Conservation (phyloP, 1,284 basidiomycete species). For the Flammula alnicola region DNA sequence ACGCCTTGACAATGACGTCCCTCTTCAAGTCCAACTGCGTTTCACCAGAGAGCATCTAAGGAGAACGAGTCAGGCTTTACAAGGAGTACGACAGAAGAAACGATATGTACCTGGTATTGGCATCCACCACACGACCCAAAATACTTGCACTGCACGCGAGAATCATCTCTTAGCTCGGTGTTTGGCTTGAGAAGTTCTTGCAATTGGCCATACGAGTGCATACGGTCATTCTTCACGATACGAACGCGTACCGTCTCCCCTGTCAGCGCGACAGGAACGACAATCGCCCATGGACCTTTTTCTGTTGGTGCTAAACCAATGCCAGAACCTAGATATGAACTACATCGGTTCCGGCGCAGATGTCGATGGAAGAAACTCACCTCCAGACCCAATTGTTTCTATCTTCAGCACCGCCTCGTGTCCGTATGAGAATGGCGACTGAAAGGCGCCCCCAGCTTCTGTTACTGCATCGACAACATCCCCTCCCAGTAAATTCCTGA, state of each 20-base stretch:
- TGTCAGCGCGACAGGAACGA: slow-evolving; percentile 84
- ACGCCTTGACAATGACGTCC: slow-evolving; percentile 88
- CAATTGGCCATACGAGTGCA: slow-evolving; percentile 81
- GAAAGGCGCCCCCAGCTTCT: slow-evolving; percentile 54
- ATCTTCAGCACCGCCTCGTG: slow-evolving; percentile 75
- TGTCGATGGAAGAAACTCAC: slow-evolving; percentile 42
- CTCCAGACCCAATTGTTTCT: slow-evolving; percentile 64
- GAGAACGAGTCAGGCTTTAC: background rate
- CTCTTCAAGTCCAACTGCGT: slow-evolving; percentile 88
- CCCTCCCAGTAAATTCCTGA: slow-evolving; percentile 67
- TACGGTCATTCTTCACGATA: slow-evolving; percentile 67
- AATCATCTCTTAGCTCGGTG: slow-evolving; percentile 65
- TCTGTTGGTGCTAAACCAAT: slow-evolving; percentile 59
- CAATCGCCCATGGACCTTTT: slow-evolving; percentile 73
- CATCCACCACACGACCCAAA: slow-evolving; percentile 84
- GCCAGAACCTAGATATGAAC: slow-evolving; percentile 59
- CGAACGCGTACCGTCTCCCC: slow-evolving; percentile 77
- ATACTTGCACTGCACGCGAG: slow-evolving; percentile 77
- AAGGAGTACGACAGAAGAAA: background rate
- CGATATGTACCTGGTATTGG: slow-evolving; percentile 67
- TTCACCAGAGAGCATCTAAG: slow-evolving; percentile 86
- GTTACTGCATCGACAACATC: slow-evolving; percentile 58
- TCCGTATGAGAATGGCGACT: slow-evolving; percentile 62
- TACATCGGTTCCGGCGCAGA: background rate
- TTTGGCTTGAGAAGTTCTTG: slow-evolving; percentile 74